Evolutionary conservation across 805 yeast species (phyloP), one percentile per base, ranked within the genome.

Genomic region (Starmerella geochares): DNA sequence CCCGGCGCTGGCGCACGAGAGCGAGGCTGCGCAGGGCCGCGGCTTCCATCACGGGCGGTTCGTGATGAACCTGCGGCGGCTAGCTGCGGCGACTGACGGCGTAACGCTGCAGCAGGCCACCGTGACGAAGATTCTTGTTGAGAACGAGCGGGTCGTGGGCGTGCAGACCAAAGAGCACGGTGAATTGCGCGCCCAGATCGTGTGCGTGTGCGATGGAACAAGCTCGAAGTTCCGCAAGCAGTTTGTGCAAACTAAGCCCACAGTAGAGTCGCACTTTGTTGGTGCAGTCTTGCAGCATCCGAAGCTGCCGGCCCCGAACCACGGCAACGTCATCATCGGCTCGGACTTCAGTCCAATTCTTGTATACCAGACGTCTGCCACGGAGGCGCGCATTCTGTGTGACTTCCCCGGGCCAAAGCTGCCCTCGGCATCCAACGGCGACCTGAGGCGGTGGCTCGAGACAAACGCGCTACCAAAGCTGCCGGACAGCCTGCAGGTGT

Each of bases 41-140:
- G 82, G 95, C 1, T 87, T 92, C 69, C 95, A 86, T 60, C 96
- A 92, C 64, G 98, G 98, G 19, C 80, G 78, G 50, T 92, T 92
- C 60, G 73, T 92, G 47, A 70, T 71, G 65, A 86, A 86, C 61
- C 72, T 92, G 56, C 76, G 98, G 57, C 61, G 64, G 13, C 77
- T 83, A n/a, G 88, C 84, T 19, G 71, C 73, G 44, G 63, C 62
- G 8, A 92, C 87, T 58, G 73, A 77, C 36, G 86, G 87, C 59
- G 84, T 90, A 17, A 80, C 88, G 1, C 70, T 82, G 61, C 56
- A 86, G 33, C 88, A 86, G 65, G 96, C 94, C 17, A 86, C 83
- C 10, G 96, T 83, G n/a, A 77, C 78, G 2, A 76, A 75, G 29
- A 61, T 86, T 31, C 70, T 77, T 51, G 71, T 71, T 21, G 66